phyloP scores from a whole-genome alignment of 2,329 filamentous ascomycete genomes.

The Claviceps fusiformis region DNA sequence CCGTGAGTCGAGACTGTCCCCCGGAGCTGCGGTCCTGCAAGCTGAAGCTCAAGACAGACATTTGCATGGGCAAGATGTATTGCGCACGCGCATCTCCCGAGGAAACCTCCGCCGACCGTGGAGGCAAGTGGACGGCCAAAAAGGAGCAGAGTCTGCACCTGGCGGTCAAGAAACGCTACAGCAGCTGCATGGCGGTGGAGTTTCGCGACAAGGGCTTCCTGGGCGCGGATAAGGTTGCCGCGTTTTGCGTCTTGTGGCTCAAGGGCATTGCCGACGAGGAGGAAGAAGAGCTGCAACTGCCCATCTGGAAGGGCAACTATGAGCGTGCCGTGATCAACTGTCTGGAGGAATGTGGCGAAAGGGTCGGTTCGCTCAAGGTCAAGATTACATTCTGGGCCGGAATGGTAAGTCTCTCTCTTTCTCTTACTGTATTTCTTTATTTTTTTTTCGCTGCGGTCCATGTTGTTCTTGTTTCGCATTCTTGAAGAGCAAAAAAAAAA shows the following conservation, averaged over 20 bases:
- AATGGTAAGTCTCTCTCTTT: constrained; percentile 14
- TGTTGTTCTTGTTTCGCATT: too few relatives aligned
- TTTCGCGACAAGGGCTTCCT: constrained; percentile 27
- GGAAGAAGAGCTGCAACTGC: constrained; percentile 40
- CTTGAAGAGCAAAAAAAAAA: not conserved
- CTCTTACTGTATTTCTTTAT: too few relatives aligned
- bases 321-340: constrained; percentile 32
- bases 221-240: constrained; percentile 39
- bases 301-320: constrained; percentile 50
- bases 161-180: constrained; percentile 47
- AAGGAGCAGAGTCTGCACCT: constrained; percentile 30
- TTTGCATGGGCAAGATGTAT: constrained; percentile 46
- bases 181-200: constrained; percentile 39
- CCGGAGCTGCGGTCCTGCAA: constrained; percentile 33
- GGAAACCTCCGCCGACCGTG: constrained; percentile 14
- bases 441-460: too few relatives aligned
- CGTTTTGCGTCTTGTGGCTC: constrained; percentile 54
- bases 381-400: constrained; percentile 23
- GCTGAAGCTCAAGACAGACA: constrained; percentile 45
- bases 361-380: constrained; percentile 30
- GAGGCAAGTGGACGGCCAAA: constrained; percentile 39
- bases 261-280: constrained; percentile 57
- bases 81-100: constrained; percentile 13
- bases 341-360: constrained; percentile 31
- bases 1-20: constrained; percentile 29